A percentile compares a stretch with the other conserved stretches of the same genome.
These are phyloP conservation scores for Glycyrrhiza uralensis DNA, from an alignment of 306 rosid species.

Conservation along the genomic window DNA sequence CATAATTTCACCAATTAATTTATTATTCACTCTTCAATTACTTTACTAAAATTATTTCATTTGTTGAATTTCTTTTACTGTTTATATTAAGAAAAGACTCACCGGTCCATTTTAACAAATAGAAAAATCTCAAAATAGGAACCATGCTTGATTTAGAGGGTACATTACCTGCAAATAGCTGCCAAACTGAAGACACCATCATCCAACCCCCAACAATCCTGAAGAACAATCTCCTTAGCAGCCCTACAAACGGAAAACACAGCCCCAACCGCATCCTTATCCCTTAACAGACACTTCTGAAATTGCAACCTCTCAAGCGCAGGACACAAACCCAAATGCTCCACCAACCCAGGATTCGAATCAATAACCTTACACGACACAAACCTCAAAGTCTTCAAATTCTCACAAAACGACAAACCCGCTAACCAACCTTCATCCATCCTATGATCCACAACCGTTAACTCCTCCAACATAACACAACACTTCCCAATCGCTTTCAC, in stretches of 20 bases:
- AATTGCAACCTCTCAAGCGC: conserved; percentile 68
- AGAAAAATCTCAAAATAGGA: too few relatives aligned
- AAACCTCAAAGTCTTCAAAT: conserved; percentile 74
- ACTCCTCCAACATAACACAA: conserved; percentile 85
- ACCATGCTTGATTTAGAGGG: too few relatives aligned
- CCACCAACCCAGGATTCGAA: conserved; percentile 53
- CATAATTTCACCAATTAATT: too few relatives aligned
- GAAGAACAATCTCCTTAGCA: conserved; percentile 62
- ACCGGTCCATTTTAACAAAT: too few relatives aligned
- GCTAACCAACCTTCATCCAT: conserved; percentile 95
- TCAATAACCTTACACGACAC: conserved; percentile 65
- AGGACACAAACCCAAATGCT: conserved; percentile 61
- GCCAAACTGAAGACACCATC: conserved; percentile 55
- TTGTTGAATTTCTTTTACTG: too few relatives aligned
- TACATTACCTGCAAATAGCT: conserved; percentile 61
- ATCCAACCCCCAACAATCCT: conserved; percentile 86
- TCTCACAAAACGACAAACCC: conserved; percentile 67
- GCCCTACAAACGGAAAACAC: conserved; percentile 53
- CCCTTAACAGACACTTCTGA: conserved; percentile 67
- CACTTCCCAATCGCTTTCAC: conserved; percentile 84
- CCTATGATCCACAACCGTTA: conserved; percentile 63
- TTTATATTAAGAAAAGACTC: too few relatives aligned
- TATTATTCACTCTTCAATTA: too few relatives aligned
- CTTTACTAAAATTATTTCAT: too few relatives aligned
- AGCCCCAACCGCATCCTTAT: conserved; percentile 47